A percentile compares a stretch with the other conserved stretches of the same genome.
Evolutionary conservation across 2,329 filamentous ascomycete species (phyloP).

Genomic region (Apiospora marii): DNA sequence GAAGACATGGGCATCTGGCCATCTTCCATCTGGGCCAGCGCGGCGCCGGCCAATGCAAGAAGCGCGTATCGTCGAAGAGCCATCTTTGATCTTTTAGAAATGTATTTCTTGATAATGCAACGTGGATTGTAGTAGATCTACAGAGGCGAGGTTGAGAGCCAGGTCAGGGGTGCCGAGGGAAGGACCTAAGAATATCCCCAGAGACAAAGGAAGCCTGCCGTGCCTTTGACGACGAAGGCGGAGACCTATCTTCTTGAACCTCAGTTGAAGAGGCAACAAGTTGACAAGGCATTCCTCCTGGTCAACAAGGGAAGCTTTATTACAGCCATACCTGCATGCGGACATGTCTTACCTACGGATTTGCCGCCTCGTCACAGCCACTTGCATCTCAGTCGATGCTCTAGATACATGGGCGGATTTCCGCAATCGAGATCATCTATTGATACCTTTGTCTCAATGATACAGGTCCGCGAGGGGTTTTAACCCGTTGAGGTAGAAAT

Average conservation of each 20-base stretch:
- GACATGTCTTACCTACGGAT: neutral
- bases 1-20: slow-evolving; percentile 26
- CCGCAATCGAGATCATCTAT: neutral
- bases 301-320: neutral
- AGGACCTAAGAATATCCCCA: slow-evolving; percentile 1
- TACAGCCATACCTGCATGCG: neutral
- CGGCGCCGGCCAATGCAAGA: slow-evolving; percentile 34
- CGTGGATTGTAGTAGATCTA: slow-evolving; percentile 8
- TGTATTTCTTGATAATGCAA: slow-evolving; percentile 5
- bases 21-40: slow-evolving; percentile 35
- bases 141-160: slow-evolving; percentile 7
- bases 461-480: too few relatives aligned
- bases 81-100: slow-evolving; percentile 37
- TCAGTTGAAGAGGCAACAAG: neutral
- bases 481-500: neutral
- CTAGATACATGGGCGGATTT: neutral
- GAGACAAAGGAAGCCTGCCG: slow-evolving; percentile 33
- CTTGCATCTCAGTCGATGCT: neutral
- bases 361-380: neutral
- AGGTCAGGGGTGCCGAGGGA: slow-evolving; percentile 2
- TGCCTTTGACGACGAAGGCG: slow-evolving; percentile 29
- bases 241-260: neutral
- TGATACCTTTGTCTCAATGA: neutral
- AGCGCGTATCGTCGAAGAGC: slow-evolving; percentile 33
- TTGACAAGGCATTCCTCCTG: neutral